Evolutionary conservation across 2,329 filamentous ascomycete species (phyloP).

Genomic region (Aspergillus transmontanensis): DNA sequence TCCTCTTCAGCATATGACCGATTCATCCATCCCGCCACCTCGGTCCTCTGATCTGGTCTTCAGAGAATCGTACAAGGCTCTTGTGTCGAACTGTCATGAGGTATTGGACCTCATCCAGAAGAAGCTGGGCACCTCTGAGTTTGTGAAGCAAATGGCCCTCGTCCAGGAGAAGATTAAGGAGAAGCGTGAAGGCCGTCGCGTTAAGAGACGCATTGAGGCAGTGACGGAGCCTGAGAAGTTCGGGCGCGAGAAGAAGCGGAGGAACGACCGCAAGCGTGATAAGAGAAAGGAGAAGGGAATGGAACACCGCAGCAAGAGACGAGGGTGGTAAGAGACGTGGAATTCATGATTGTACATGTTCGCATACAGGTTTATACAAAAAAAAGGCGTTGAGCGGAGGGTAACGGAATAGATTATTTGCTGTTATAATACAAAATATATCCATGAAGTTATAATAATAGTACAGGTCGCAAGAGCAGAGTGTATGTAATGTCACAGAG

Average conservation of each 20-base stretch:
- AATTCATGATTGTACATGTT: conserved; percentile 22
- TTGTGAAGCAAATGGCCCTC: conserved; percentile 71
- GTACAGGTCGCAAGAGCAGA: conserved; percentile 29
- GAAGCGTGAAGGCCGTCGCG: conserved; percentile 71
- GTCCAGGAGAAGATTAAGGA: conserved; percentile 74
- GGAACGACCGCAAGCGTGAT: conserved; percentile 80
- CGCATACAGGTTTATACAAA: conserved; percentile 19
- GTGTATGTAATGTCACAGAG: conserved; percentile 20
- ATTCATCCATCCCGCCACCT: conserved; percentile 72
- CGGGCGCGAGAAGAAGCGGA: conserved; percentile 77
- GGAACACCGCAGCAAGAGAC: conserved; percentile 71
- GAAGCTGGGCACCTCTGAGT: conserved; percentile 78
- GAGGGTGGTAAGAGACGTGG: conserved; percentile 62
- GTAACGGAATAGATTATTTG: conserved; percentile 9
- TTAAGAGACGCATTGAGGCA: conserved; percentile 87
- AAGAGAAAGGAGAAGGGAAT: conserved; percentile 76
- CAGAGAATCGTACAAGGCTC: conserved; percentile 66
- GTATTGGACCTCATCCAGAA: conserved; percentile 81
- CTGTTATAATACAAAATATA: background rate
- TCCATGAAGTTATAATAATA: conserved; percentile 11
- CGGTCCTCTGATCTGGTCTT: conserved; percentile 72
- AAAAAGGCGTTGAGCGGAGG: conserved; percentile 27
- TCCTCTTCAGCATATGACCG: conserved; percentile 80
- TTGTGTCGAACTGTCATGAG: conserved; percentile 73
- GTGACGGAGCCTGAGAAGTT: conserved; percentile 79